phyloP scores from a whole-genome alignment of 495 filamentous ascomycete species.

The Beverwykella pulmonaria region DNA sequence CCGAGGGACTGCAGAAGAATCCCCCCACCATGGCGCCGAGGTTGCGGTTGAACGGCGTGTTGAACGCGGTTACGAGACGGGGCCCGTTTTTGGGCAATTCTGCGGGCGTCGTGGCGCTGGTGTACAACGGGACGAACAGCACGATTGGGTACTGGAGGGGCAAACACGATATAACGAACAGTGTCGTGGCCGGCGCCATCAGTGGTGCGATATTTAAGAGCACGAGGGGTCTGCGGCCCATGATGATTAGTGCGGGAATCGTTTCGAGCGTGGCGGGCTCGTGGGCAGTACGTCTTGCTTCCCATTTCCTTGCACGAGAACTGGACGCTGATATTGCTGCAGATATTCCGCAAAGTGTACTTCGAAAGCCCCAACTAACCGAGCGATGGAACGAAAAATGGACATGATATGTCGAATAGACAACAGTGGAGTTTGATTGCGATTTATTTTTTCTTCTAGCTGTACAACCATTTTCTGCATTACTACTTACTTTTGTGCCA shows the following conservation, averaged over 20 bases:
- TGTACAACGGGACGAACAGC: slow-evolving; percentile 93
- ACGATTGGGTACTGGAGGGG: slow-evolving; percentile 80
- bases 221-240: slow-evolving; percentile 82
- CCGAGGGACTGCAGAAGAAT: slow-evolving; percentile 79
- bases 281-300: slow-evolving; percentile 70
- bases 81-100: slow-evolving; percentile 97
- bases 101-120: slow-evolving; percentile 90
- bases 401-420: neutral
- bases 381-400: neutral
- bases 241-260: slow-evolving; percentile 88
- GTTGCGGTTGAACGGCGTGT: slow-evolving; percentile 85
- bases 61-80: slow-evolving; percentile 88
- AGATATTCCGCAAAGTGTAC: slow-evolving; percentile 25
- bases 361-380: slow-evolving; percentile 10
- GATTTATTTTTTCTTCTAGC: neutral
- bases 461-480: neutral
- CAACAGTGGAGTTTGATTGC: neutral
- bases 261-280: slow-evolving; percentile 80
- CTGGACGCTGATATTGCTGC: neutral
- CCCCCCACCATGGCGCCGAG: slow-evolving; percentile 76
- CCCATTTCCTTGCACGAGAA: neutral
- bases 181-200: slow-evolving; percentile 76
- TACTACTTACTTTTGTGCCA: neutral
- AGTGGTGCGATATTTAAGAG: slow-evolving; percentile 96
- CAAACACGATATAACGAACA: slow-evolving; percentile 89